These are phyloP conservation scores for Trichophyton mentagrophytes DNA, from an alignment of 2,329 filamentous ascomycete species.

Conservation along the genomic window DNA sequence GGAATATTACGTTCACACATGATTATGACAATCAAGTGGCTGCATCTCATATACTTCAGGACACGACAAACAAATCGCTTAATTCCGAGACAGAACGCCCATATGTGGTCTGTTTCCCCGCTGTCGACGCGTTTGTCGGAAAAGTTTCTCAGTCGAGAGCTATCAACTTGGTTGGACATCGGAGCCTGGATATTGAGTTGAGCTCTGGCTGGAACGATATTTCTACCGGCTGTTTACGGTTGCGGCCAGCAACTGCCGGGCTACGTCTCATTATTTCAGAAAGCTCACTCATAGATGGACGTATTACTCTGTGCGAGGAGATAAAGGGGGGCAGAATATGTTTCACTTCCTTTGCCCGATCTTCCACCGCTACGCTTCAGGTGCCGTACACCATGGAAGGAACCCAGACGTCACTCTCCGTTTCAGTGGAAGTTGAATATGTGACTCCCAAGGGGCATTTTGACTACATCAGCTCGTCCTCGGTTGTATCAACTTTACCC, in stretches of 20 bases:
- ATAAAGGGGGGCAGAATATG: constrained; percentile 31
- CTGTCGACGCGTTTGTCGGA: constrained; percentile 54
- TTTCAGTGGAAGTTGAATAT: constrained; percentile 66
- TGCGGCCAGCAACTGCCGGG: constrained; percentile 50
- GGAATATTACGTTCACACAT: constrained; percentile 29
- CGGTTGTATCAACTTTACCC: constrained; percentile 60
- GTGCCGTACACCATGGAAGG: constrained; percentile 79
- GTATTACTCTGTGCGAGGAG: constrained; percentile 25
- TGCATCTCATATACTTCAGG: constrained; percentile 25
- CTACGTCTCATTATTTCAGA: constrained; percentile 45
- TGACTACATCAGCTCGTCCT: constrained; percentile 48
- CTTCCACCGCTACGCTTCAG: constrained; percentile 33
- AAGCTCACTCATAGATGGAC: constrained; percentile 31
- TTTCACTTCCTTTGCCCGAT: constrained; percentile 24
- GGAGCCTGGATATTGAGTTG: constrained; percentile 62
- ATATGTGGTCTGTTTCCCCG: constrained; percentile 61
- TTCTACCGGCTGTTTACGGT: constrained; percentile 35
- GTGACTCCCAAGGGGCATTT: constrained; percentile 53
- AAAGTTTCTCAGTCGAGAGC: constrained; percentile 53
- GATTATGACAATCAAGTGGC: constrained; percentile 18
- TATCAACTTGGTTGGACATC: constrained; percentile 67
- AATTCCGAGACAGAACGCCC: constrained; percentile 40
- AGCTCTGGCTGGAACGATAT: constrained; percentile 61
- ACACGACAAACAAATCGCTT: constrained; percentile 13
- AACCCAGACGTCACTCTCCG: constrained; percentile 54